phyloP scores from a whole-genome alignment of 768 basidiomycete species.

The Mycena rebaudengoi region DNA sequence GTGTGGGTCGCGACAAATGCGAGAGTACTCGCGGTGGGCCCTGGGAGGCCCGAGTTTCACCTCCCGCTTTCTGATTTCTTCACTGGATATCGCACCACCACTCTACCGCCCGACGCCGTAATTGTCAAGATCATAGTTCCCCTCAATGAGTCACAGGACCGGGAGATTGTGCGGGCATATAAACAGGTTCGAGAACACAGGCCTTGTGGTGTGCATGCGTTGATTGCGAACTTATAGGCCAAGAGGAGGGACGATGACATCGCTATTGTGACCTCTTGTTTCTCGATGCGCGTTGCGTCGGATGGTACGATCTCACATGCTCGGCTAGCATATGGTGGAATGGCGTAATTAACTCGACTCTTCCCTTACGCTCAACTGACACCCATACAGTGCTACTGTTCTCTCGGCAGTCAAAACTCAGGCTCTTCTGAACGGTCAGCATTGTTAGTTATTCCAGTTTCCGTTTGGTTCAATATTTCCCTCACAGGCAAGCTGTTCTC shows the following conservation, averaged over 20 bases:
- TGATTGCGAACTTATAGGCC: conserved; percentile 8
- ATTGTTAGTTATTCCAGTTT: background rate
- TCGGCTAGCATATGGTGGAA: conserved; percentile 28
- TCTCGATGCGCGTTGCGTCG: conserved; percentile 20
- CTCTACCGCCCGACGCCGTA: conserved; percentile 23
- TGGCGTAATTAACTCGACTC: conserved; percentile 14
- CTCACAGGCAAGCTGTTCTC: conserved; percentile 20
- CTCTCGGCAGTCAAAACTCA: conserved; percentile 23
- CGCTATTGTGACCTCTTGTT: conserved; percentile 28
- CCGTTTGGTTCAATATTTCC: background rate
- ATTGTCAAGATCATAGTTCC: conserved; percentile 29
- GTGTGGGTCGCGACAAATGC: conserved; percentile 28
- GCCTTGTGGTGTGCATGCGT: background rate
- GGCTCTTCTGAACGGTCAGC: conserved; percentile 17
- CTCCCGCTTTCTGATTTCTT: conserved; percentile 25
- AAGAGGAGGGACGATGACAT: conserved; percentile 30
- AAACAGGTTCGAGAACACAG: conserved; percentile 26
- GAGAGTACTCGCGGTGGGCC: conserved; percentile 16
- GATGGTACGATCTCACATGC: conserved; percentile 23
- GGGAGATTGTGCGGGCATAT: conserved; percentile 28
- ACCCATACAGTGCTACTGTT: conserved; percentile 12
- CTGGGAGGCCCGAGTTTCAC: conserved; percentile 11
- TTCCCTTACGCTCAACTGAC: background rate
- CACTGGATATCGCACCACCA: conserved; percentile 28
- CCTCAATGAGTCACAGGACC: conserved; percentile 18